Evolutionary conservation across 768 basidiomycete genomes (phyloP).

Genomic region (Leccinum uliginosum): DNA sequence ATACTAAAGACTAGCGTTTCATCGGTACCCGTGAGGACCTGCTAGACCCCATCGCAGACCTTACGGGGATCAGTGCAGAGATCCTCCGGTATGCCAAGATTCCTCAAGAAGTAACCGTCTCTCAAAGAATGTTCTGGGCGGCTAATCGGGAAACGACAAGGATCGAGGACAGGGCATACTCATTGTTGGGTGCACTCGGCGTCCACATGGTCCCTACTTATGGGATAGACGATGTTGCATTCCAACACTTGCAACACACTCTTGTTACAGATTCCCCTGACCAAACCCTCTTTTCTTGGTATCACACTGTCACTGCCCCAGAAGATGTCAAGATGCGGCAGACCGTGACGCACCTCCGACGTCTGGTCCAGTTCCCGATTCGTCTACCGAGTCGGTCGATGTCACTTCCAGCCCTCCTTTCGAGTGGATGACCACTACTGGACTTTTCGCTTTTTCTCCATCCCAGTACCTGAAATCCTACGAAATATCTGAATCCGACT

Average conservation of each 20-base stretch:
- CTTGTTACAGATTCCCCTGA: conserved; percentile 19
- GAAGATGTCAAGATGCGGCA: conserved; percentile 13
- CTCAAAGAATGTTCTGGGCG: conserved; percentile 29
- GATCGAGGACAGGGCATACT: conserved; percentile 30
- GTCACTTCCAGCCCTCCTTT: not conserved
- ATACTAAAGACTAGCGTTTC: conserved; percentile 20
- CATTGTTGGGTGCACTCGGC: conserved; percentile 25
- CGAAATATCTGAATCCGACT: conserved; percentile 19
- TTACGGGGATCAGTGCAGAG: conserved; percentile 14
- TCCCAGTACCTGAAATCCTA: conserved; percentile 17
- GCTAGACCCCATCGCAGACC: conserved; percentile 8
- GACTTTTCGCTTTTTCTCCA: conserved; percentile 24
- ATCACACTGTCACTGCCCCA: not conserved
- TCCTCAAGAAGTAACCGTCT: conserved; percentile 13
- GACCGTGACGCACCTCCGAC: not conserved
- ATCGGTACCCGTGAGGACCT: conserved; percentile 16
- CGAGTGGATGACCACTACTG: conserved; percentile 9
- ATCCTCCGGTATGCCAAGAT: conserved; percentile 14
- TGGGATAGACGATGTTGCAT: conserved; percentile 23
- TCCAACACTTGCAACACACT: conserved; percentile 22
- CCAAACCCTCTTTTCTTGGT: conserved; percentile 29
- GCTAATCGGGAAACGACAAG: conserved; percentile 18
- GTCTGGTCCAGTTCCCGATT: not conserved
- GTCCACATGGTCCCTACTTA: conserved; percentile 21
- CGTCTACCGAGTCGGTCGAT: not conserved